phyloP scores from a whole-genome alignment of 2,329 filamentous ascomycete genomes.

The Macroventuria anomochaeta region DNA sequence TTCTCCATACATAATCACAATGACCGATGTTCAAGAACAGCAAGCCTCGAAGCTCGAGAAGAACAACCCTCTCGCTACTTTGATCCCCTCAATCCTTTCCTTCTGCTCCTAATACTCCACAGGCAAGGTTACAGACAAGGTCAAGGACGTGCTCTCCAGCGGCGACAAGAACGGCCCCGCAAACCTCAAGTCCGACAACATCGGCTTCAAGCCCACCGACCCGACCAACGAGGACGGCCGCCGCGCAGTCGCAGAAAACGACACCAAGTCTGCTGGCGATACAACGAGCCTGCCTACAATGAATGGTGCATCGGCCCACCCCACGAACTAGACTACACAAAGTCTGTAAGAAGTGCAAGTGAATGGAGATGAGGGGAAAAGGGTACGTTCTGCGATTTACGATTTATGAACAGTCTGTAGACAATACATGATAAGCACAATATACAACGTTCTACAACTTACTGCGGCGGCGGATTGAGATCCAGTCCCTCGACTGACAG shows the following conservation, averaged over 20 bases:
- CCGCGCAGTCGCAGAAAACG: constrained; percentile 7
- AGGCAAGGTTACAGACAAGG: constrained; percentile 10
- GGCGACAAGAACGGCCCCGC: not conserved
- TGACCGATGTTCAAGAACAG: constrained; percentile 1
- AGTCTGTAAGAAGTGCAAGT: not conserved
- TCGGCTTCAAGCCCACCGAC: constrained; percentile 11
- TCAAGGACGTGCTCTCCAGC: not conserved
- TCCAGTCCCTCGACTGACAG: constrained; percentile 66
- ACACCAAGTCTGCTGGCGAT: constrained; percentile 1
- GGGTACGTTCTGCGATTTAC: not conserved
- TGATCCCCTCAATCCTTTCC: too few relatives aligned
- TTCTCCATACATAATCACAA: not conserved
- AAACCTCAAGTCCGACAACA: constrained; percentile 7
- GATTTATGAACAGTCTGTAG: not conserved
- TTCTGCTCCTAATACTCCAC: not conserved
- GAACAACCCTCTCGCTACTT: constrained; percentile 6
- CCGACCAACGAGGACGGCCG: constrained; percentile 4
- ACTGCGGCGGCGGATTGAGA: constrained; percentile 61
- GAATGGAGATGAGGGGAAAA: not conserved
- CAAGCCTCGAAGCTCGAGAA: constrained; percentile 10
- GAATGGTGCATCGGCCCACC: constrained; percentile 3
- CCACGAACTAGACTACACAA: not conserved
- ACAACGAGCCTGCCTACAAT: constrained; percentile 8
- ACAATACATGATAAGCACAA: not conserved
- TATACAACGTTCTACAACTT: not conserved